Evolutionary conservation across 164 flowering plant genomes (phyloP), one percentile per base, ranked within the genome.

Genomic region (Akebia trifoliata): DNA sequence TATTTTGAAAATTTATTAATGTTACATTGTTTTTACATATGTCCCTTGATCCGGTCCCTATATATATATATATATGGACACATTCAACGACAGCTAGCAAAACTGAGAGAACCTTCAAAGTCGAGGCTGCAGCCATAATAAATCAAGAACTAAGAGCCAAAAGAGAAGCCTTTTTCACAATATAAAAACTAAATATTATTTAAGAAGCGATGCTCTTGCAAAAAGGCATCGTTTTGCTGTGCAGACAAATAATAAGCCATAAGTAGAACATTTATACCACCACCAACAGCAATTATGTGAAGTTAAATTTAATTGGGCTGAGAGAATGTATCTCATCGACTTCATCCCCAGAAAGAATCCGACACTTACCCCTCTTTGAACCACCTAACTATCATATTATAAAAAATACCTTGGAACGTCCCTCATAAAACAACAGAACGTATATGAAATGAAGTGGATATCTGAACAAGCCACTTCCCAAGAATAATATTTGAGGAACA

Each of bases 301-400:
- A 50, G 30, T 42, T 2, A 25, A 30, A 28, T 14, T 50, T 15
- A 22, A 24, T 25, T 28, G 24, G 15, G 21, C n/a, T 0, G 40
- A 20, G n/a, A 8, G 28, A 9, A 22, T 38, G 58, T 17, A 25
- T 36, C 15, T 35, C 36, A 29, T 17, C 30, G 42, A 24, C 26
- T 36, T 18, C 42, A 25, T 17, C 15, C 53, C 29, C 49, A 9
- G 24, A 58, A 48, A 47, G 45, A 59, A 59, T 59, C 10, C n/a
- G 1, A 4, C 14, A 24, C 24, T 12, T 54, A 8, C 10, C 32
- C 20, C 53, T 35, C 24, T 39, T 31, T 35, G 32, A 14, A 26
- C 32, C 21, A 15, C 17, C 25, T 30, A 18, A 11, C 42, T 37
- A 20, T 31, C 21, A 18, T 17, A 4, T 3, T 32, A n/a, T 9